Percentiles rank a stretch among this genome's conserved stretches.
These are phyloP conservation scores for Pleoardoris graminearum DNA, from an alignment of 2,329 filamentous ascomycete species.

Conservation along the genomic window DNA sequence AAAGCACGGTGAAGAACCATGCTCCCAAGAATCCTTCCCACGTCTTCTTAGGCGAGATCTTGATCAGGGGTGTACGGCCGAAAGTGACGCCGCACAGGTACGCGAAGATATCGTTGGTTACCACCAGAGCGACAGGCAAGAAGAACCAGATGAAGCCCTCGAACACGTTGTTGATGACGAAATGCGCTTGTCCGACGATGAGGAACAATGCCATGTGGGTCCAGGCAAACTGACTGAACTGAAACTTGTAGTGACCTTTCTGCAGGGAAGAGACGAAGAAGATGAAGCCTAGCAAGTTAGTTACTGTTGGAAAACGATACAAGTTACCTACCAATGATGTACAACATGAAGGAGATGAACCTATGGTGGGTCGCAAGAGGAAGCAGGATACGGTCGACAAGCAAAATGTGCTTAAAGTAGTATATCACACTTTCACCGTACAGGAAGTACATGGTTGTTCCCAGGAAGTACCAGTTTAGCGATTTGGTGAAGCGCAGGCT, in stretches of 20 bases:
- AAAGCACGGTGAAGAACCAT: conserved; percentile 92
- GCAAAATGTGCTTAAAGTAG: conserved; percentile 98
- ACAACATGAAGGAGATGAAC: conserved; percentile 98
- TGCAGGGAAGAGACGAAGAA: conserved; percentile 96
- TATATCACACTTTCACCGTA: conserved; percentile 99
- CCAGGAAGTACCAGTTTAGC: conserved; percentile 98
- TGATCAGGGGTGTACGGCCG: conserved; percentile 93
- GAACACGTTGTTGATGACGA: conserved; percentile 99
- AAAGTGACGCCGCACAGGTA: conserved; percentile 98
- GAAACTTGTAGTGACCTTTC: conserved; percentile 95
- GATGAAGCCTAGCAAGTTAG: conserved; percentile 74
- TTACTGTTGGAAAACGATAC: no score
- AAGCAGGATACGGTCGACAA: conserved; percentile 90
- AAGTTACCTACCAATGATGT: conserved; percentile 75
- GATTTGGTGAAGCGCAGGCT: conserved; percentile 93
- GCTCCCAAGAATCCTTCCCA: conserved; percentile 96
- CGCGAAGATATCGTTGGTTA: conserved; percentile 98
- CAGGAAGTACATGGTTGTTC: conserved; percentile 98
- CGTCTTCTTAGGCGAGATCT: conserved; percentile 98
- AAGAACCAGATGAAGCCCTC: conserved; percentile 99
- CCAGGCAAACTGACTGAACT: conserved; percentile 99
- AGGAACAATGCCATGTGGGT: conserved; percentile 98
- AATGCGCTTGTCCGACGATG: conserved; percentile 96
- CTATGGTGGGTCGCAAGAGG: conserved; percentile 95
- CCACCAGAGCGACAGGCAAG: conserved; percentile 89